Base-by-base conservation (phyloP, 2,329 filamentous ascomycete genomes). In the Apiospora rasikravindrae region DNA sequence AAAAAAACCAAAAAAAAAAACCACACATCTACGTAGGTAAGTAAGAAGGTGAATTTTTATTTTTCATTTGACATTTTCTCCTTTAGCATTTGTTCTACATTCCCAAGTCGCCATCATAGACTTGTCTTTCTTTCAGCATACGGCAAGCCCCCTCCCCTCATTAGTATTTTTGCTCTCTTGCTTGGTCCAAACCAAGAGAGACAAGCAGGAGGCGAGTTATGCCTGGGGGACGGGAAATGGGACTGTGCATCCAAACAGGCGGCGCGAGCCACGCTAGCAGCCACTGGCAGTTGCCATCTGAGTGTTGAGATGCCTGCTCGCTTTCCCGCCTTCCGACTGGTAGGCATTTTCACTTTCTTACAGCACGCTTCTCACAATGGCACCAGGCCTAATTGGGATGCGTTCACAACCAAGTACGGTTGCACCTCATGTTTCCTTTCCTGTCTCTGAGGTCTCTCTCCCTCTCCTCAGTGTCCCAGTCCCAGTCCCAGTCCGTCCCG, bases 171-270 rank as follows among this genome's bases (percentile, higher is more conserved):
- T 61, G 33, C 29, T 61, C 51, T 51, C 51, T 29, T 57, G 26
- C 51, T 37, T 61, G 53, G 29, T n/a, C 19, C 57, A 40, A 64
- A 64, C 22, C 57, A 64, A 64, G 29, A 64, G 33, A 40, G 33
- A 64, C 33, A 40, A n/a, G 33, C 33, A 64, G 33, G 33, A 64
- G 33, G 57, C 57, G 57, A 40, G 33, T 40, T 64, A 24, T 64
- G 57, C 29, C 29, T 40, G 19, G 53, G 57, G 53, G 53, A 37
- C 2, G 57, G 57, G 57, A 22, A 40, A 37, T 40, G 57, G 57
- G 57, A 64, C 57, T 64, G 57, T 64, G 57, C 57, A 64, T 64
- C 57, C 57, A 40, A 40, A 64, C 57, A 64, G 57, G 57, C 57
- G 33, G 33, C 57, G 57, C 29, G 33, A 64, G 33, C 57, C 33